Evolutionary conservation across 352 stramenopile genomes (phyloP).

Genomic region (Pythium sukuiense): DNA sequence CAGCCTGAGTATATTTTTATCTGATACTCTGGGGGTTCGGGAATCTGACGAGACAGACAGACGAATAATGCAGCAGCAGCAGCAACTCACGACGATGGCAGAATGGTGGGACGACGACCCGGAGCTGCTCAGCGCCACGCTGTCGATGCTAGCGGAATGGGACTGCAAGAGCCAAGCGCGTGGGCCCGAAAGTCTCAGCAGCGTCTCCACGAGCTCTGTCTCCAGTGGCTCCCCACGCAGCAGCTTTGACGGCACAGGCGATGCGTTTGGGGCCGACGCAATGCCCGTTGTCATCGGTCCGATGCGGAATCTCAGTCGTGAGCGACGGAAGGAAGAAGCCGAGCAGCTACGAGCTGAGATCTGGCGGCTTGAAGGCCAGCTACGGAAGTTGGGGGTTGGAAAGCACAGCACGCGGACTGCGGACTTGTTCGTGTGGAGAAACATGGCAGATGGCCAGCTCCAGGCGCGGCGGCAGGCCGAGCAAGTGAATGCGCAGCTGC

Average conservation of each 20-base stretch:
- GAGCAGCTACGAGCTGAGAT: background rate
- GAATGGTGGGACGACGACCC: constrained; percentile 3
- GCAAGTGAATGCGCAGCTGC: background rate
- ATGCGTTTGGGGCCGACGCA: background rate
- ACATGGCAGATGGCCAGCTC: background rate
- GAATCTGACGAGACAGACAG: background rate
- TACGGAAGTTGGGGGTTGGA: background rate
- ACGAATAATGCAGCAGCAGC: too few relatives aligned
- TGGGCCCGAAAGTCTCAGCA: background rate
- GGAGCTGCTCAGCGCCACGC: constrained; percentile 1
- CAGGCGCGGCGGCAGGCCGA: background rate
- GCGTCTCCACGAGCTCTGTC: background rate
- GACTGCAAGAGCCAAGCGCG: background rate
- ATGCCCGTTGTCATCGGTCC: background rate
- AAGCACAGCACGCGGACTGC: background rate
- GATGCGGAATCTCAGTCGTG: background rate
- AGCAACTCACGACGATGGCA: background rate
- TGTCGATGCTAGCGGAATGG: constrained; percentile 1
- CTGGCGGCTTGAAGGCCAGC: background rate
- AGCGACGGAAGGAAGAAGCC: background rate
- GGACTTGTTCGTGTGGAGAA: background rate
- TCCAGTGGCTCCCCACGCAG: background rate
- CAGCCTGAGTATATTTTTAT: too few relatives aligned
- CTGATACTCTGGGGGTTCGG: too few relatives aligned
- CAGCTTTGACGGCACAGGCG: background rate